phyloP scores from a whole-genome alignment of 805 yeast species.

The Kuraishia floccosa region DNA sequence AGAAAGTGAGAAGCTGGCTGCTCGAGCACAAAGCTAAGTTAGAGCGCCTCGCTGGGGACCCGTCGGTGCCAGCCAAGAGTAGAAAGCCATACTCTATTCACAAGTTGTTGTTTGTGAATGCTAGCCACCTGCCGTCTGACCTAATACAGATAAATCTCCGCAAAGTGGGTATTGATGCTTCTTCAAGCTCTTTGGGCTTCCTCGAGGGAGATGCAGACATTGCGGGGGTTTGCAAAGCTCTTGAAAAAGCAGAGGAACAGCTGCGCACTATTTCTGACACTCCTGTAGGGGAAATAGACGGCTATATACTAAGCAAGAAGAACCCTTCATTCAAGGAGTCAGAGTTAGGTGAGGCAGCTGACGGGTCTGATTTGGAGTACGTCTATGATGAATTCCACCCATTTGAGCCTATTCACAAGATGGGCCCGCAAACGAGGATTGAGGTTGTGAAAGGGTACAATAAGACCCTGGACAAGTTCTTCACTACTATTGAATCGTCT shows the following conservation, averaged over 20 bases:
- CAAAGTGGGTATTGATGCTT: conserved; percentile 33
- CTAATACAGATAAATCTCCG: conserved; percentile 51
- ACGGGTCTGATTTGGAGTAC: conserved; percentile 15
- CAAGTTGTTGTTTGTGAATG: conserved; percentile 54
- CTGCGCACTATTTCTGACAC: conserved; percentile 24
- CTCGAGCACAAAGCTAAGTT: conserved; percentile 17
- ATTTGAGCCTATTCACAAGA: conserved; percentile 27
- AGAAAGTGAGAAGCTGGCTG: conserved; percentile 26
- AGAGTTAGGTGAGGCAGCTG: conserved; percentile 10
- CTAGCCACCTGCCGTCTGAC: conserved; percentile 71
- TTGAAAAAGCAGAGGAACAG: conserved; percentile 34
- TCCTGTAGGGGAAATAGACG: conserved; percentile 27
- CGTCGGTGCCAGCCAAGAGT: conserved; percentile 5
- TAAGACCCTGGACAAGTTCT: conserved; percentile 71
- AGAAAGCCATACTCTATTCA: conserved; percentile 42
- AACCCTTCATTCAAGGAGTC: conserved; percentile 35
- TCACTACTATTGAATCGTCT: conserved; percentile 76
- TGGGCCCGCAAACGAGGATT: conserved; percentile 18
- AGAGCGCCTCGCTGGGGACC: conserved; percentile 4
- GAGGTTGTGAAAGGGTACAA: conserved; percentile 57
- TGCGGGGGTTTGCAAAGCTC: conserved; percentile 23
- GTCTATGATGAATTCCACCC: conserved; percentile 47
- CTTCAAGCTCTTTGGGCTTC: conserved; percentile 19
- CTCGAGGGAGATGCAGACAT: conserved; percentile 15
- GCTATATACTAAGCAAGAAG: conserved; percentile 52